Percentiles rank a stretch among this genome's conserved stretches.
Evolutionary conservation across 1,139 yeast genomes (phyloP).

Genomic region (Geotrichum australiense): DNA sequence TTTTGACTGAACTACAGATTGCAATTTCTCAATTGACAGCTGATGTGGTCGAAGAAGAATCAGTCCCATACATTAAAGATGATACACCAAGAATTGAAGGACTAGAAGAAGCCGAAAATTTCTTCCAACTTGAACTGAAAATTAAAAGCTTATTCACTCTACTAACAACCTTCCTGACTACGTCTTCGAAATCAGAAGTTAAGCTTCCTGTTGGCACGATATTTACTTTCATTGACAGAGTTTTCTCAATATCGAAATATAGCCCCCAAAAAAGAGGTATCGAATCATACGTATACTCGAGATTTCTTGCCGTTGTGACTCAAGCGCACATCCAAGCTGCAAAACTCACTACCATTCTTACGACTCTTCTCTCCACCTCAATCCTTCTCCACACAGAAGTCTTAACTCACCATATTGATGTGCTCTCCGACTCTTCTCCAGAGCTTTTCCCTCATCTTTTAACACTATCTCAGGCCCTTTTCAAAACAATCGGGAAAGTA

Average conservation of each 20-base stretch:
- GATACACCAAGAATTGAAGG: constrained; percentile 11
- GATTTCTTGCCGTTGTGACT: constrained; percentile 22
- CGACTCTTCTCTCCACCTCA: constrained; percentile 22
- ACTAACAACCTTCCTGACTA: constrained; percentile 24
- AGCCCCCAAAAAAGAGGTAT: constrained; percentile 20
- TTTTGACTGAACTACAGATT: constrained; percentile 26
- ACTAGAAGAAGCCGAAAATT: constrained; percentile 5
- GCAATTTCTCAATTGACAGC: constrained; percentile 20
- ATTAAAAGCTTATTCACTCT: constrained; percentile 24
- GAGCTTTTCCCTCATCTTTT: constrained; percentile 16
- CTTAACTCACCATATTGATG: constrained; percentile 24
- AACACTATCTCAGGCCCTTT: constrained; percentile 19
- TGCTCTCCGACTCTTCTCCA: constrained; percentile 19
- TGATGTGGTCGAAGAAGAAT: constrained; percentile 24
- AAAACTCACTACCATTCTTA: constrained; percentile 18
- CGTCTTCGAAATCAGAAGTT: constrained; percentile 26
- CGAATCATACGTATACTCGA: constrained; percentile 20
- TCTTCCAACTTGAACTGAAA: constrained; percentile 14
- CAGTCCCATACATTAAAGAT: background rate
- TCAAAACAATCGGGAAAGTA: constrained; percentile 17
- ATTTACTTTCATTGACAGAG: constrained; percentile 25
- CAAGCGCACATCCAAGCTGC: constrained; percentile 22
- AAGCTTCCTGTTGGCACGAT: constrained; percentile 29
- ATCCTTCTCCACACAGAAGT: constrained; percentile 26
- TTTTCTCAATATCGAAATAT: constrained; percentile 23